phyloP scores from a whole-genome alignment of 805 yeast genomes.

The Candida verbasci region DNA sequence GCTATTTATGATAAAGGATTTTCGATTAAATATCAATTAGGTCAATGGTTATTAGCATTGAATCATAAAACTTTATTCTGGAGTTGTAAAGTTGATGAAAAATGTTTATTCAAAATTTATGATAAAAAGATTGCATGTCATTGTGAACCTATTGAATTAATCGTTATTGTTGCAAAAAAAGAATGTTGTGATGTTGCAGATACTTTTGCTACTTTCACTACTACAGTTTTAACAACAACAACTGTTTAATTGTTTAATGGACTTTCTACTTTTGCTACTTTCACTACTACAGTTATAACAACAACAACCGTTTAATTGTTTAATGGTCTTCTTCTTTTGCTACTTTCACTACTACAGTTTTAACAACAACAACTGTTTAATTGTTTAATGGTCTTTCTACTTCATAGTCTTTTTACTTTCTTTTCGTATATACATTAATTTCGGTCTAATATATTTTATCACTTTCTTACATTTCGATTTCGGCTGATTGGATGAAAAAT shows the following conservation, averaged over 20 bases:
- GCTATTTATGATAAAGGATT: conserved; percentile 4
- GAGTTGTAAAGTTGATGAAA: conserved; percentile 6
- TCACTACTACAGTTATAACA: neutral
- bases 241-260: neutral
- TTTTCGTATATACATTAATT: neutral
- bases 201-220: neutral
- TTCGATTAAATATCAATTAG: conserved; percentile 4
- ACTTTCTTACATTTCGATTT: conserved; percentile 1
- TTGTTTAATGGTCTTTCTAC: too few relatives aligned
- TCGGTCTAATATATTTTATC: neutral
- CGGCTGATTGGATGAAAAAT: conserved; percentile 1
- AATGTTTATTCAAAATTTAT: conserved; percentile 5
- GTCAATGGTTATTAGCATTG: conserved; percentile 7
- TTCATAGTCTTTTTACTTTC: neutral
- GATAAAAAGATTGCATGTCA: conserved; percentile 3
- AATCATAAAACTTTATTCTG: conserved; percentile 6
- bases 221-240: neutral
- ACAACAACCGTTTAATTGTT: neutral
- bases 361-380: neutral
- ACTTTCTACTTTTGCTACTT: neutral
- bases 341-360: neutral
- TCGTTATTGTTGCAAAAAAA: conserved; percentile 4
- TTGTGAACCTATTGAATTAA: conserved; percentile 7
- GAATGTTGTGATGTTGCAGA: neutral
- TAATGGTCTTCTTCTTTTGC: neutral